These are phyloP conservation scores for Xylaria flabelliformis DNA, from an alignment of 495 filamentous ascomycete species.

Conservation along the genomic window DNA sequence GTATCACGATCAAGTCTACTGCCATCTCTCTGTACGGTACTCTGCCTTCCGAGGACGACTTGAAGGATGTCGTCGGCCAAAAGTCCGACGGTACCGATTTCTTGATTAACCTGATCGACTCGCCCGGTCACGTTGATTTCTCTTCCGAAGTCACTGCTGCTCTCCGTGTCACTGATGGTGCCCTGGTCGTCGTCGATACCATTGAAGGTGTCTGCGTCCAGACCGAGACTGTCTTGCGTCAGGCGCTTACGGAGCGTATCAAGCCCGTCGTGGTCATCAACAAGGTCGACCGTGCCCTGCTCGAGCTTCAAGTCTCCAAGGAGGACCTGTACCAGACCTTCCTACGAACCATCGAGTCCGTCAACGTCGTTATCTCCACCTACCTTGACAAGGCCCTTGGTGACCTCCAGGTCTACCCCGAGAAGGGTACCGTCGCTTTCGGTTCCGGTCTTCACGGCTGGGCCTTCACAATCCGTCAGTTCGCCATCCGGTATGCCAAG, in stretches of 20 bases:
- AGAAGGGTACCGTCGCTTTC: slow-evolving; percentile 96
- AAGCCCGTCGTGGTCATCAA: slow-evolving; percentile 99
- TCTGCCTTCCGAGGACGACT: slow-evolving; percentile 79
- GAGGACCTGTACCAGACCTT: slow-evolving; percentile 99
- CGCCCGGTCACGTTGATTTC: slow-evolving; percentile 99
- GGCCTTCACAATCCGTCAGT: slow-evolving; percentile 99
- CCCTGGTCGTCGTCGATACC: slow-evolving; percentile 99
- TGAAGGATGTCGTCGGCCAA: slow-evolving; percentile 91
- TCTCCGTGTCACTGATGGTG: slow-evolving; percentile 99
- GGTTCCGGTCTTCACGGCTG: slow-evolving; percentile 99
- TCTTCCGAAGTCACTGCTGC: slow-evolving; percentile 99
- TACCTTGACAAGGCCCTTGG: slow-evolving; percentile 97
- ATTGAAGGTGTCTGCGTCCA: slow-evolving; percentile 99
- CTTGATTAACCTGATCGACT: slow-evolving; percentile 99
- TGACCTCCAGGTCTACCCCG: slow-evolving; percentile 97
- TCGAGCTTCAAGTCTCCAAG: slow-evolving; percentile 97
- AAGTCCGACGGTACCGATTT: slow-evolving; percentile 87
- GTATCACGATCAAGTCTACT: slow-evolving; percentile 99
- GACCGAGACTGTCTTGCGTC: slow-evolving; percentile 98
- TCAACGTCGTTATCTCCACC: slow-evolving; percentile 99
- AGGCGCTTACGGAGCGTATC: slow-evolving; percentile 99
- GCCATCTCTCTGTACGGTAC: slow-evolving; percentile 97
- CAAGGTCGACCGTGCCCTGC: slow-evolving; percentile 99
- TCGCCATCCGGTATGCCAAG: slow-evolving; percentile 96
- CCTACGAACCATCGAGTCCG: slow-evolving; percentile 98